Evolutionary conservation across 129 eudicot genomes (phyloP), one percentile per base, ranked within the genome.

Genomic region (Flaveria brownii): DNA sequence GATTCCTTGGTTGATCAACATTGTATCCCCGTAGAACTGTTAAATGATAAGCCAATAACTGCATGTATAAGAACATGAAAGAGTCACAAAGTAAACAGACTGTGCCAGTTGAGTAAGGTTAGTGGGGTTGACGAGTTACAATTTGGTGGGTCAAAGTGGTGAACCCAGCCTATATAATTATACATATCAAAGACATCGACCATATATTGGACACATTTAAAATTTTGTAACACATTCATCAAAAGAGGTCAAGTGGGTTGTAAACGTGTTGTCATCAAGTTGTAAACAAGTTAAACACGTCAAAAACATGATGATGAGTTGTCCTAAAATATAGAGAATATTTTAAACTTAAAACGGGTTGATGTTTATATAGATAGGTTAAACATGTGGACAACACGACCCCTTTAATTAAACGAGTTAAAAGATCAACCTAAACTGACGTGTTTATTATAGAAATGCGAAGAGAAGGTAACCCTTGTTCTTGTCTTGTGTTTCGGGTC

Each of bases 1-100:
- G 88, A 77, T 91, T 91, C 54, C 97, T 87, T 42, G 97, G 97
- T 75, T 91, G 97, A 72, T 91, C 97, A 16, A 91, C 97, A 69
- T 91, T 91, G 78, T 84, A 80, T 8, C 97, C 97, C 20, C 97
- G 84, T 22, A 86, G 70, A 3, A 91, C 97, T 2, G 97, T 91
- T 9, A 91, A 75, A 75, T 91, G 97, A 82, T 88, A 91, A 5
- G 97, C 97, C 86, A 91, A 78, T 66, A 91, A 77, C 97, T 91
- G 91, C 82, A 84, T 25, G 2, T 8, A 8, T 23, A 25, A 59
- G 17, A 49, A 84, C 39, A 13, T 45, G 42, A 43, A 18, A 25
- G 61, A 59, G 46, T 42, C 4, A 2, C 18, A 23, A 18, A 45
- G 26, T 5, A 13, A 18, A 41, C 42, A 8, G 9, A 73, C n/a